These are phyloP conservation scores for Zygnema cylindricum DNA, from an alignment of 139 green algal genomes.

Conservation along the genomic window DNA sequence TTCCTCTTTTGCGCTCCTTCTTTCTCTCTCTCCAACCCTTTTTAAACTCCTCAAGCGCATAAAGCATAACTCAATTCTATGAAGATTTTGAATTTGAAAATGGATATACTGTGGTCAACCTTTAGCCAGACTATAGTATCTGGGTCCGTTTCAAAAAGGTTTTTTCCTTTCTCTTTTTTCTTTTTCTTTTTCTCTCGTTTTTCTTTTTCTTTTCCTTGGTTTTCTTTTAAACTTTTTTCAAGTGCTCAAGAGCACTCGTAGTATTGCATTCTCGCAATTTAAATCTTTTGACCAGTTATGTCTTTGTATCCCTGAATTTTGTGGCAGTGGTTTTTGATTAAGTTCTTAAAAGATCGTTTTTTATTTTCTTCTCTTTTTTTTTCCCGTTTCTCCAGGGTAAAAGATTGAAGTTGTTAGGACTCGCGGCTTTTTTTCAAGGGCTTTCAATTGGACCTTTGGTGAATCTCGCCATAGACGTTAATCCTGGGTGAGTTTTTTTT, in stretches of 20 bases:
- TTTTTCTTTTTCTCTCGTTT: not conserved
- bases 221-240: too few species aligned
- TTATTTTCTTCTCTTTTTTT: constrained; percentile 25
- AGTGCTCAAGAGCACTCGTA: too few species aligned
- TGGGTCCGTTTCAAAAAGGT: too few species aligned
- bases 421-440: constrained; percentile 59
- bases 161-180: not conserved
- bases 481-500: constrained; percentile 54
- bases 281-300: not conserved
- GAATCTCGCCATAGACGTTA: constrained; percentile 50
- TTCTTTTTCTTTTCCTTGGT: constrained; percentile 13
- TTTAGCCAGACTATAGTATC: too few species aligned
- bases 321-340: constrained; percentile 11
- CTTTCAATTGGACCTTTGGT: constrained; percentile 60
- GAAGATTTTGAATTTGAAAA: too few species aligned
- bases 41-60: too few species aligned
- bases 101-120: too few species aligned
- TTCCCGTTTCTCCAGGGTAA: constrained; percentile 50
- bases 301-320: not conserved
- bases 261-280: too few species aligned
- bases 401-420: constrained; percentile 49
- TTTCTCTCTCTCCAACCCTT: too few species aligned
- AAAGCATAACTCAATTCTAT: too few species aligned
- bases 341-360: not conserved
- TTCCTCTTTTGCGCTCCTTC: too few species aligned